Evolutionary conservation across 2,329 filamentous ascomycete species (phyloP), one percentile per base, ranked within the genome.

Genomic region (Trichoderma polysporum): DNA sequence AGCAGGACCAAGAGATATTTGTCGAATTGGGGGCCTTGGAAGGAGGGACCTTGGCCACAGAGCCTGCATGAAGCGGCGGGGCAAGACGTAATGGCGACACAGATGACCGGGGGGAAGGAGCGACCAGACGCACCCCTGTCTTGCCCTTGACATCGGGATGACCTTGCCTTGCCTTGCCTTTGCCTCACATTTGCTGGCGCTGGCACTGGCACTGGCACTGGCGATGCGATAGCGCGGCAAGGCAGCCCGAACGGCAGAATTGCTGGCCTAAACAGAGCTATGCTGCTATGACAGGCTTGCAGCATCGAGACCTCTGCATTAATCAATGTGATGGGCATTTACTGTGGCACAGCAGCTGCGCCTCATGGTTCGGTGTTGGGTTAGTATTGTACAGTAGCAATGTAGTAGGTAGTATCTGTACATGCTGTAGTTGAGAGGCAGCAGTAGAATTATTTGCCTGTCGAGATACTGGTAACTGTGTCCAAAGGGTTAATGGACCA

Each of bases 11-110:
- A 37, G 49, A 39, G 62, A 58, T 52, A 58, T 66, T 45, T 66
- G 62, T 66, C 62, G 62, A 58, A 58, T 66, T 58, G 62, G 62
- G 61, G 62, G 60, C 60, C 62, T 57, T 58, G 62, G 62, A 58
- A 58, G 49, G 53, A 66, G 53, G 39, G 62, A 57, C 53, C 54
- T 41, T 66, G 62, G 37, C 62, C 53, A 33, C 49, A 64, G 60
- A 39, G 62, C 53, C 62, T 66, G 62, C 62, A 66, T 50, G 62
- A 57, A 58, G 53, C 53, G 35, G 62, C 62, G 62, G 62, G 62
- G 53, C 62, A 58, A 57, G 53, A 64, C 62, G 62, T 66, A 66
- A 66, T 66, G 62, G 62, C 53, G 45, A 58, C 50, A 66, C 62
- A 58, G 25, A 58, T 15, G 62, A 66, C 53, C 29, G 53, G 62